Percentiles rank a stretch among this genome's conserved stretches.
phyloP scores from a whole-genome alignment of 352 stramenopile genomes.

The Pythium pyrilobum region DNA sequence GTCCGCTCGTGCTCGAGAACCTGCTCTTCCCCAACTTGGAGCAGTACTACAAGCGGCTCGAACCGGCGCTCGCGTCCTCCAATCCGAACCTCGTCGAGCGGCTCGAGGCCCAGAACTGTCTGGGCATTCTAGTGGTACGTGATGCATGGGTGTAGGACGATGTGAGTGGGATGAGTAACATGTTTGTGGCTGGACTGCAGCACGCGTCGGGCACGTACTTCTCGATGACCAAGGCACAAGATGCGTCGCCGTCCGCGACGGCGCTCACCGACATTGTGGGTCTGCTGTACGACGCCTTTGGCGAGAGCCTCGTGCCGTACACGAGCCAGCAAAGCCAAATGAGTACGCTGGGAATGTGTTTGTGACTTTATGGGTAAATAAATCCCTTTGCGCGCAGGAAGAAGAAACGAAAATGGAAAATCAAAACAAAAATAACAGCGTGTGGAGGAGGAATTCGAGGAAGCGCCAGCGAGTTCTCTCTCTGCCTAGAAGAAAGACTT shows the following conservation, averaged over 20 bases:
- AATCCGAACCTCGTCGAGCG: slow-evolving; percentile 77
- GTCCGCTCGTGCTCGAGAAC: slow-evolving; percentile 89
- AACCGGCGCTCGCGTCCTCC: slow-evolving; percentile 67
- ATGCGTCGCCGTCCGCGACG: slow-evolving; percentile 17
- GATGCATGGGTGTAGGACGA: neutral
- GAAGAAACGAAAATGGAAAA: too few relatives aligned
- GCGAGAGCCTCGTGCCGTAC: slow-evolving; percentile 73
- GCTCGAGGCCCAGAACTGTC: slow-evolving; percentile 79
- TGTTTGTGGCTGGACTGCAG: slow-evolving; percentile 21
- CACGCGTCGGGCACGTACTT: slow-evolving; percentile 80
- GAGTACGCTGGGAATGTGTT: slow-evolving; percentile 14
- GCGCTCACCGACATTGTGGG: slow-evolving; percentile 45
- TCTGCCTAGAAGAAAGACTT: slow-evolving; percentile 14
- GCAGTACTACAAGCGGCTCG: slow-evolving; percentile 83
- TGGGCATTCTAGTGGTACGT: slow-evolving; percentile 82
- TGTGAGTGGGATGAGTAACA: neutral
- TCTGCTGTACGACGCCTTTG: slow-evolving; percentile 74
- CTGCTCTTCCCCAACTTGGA: slow-evolving; percentile 89
- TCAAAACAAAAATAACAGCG: too few relatives aligned
- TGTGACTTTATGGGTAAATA: too few relatives aligned
- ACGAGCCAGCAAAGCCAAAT: slow-evolving; percentile 31
- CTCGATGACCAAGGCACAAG: slow-evolving; percentile 44
- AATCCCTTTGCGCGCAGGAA: too few relatives aligned
- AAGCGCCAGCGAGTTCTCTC: too few relatives aligned
- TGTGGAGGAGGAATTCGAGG: too few relatives aligned